Conservation (phyloP, 768 basidiomycete genomes). For the Chalciporus pseudorubinellus region DNA sequence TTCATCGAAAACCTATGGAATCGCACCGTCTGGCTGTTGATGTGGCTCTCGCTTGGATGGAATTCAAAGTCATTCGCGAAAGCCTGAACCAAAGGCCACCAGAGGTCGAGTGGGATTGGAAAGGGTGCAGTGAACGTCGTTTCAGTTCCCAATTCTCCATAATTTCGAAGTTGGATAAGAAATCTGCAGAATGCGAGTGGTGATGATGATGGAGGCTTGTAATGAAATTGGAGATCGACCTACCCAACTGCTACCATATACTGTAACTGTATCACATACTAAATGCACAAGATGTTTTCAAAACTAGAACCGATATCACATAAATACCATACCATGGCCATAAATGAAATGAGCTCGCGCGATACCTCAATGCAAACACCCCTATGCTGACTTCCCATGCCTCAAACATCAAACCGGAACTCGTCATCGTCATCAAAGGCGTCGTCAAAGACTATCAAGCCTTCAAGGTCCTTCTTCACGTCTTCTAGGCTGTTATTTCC, state of each 20-base stretch:
- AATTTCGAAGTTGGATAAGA: not conserved
- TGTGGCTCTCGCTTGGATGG: conserved; percentile 6
- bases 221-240: not conserved
- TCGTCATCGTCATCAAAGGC: conserved; percentile 27
- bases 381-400: not conserved
- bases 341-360: conserved; percentile 12
- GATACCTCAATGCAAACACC: not conserved
- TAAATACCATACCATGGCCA: conserved; percentile 10
- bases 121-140: not conserved
- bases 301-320: conserved; percentile 4
- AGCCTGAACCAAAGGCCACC: not conserved
- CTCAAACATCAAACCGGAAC: conserved; percentile 30
- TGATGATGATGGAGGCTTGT: not conserved
- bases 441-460: conserved; percentile 29
- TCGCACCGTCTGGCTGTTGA: too few relatives aligned
- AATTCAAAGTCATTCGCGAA: not conserved
- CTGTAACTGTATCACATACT: conserved; percentile 6
- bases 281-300: conserved; percentile 13
- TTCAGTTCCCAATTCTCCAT: not conserved
- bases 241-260: conserved; percentile 5
- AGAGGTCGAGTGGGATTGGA: conserved; percentile 4
- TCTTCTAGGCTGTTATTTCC: conserved; percentile 26
- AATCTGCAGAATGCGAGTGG: not conserved
- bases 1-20: too few relatives aligned
- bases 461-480: conserved; percentile 32